phyloP scores from a whole-genome alignment of 257 asterid genomes.

The Ballota nigra region DNA sequence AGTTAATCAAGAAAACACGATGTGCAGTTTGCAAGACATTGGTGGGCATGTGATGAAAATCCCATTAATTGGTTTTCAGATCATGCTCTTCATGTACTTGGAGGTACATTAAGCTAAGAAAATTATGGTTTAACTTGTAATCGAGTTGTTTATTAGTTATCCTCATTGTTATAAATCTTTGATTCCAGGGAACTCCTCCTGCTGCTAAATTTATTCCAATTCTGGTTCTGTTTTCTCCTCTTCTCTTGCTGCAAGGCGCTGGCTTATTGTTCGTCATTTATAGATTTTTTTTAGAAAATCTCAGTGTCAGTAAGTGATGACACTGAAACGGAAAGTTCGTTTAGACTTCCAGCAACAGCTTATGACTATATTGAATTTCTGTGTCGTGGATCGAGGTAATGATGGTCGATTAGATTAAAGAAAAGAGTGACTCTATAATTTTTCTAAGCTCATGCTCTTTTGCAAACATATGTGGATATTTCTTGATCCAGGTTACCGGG shows the following conservation, averaged over 20 bases:
- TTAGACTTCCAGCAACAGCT: slow-evolving; percentile 53
- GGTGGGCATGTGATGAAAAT: slow-evolving; percentile 96
- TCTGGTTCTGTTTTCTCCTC: slow-evolving; percentile 75
- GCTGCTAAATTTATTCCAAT: slow-evolving; percentile 68
- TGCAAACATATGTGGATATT: slow-evolving; percentile 15
- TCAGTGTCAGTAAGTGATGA: slow-evolving; percentile 34
- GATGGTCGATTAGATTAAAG: not conserved
- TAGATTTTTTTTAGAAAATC: slow-evolving; percentile 58
- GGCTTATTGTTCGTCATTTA: slow-evolving; percentile 70
- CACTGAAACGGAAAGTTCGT: slow-evolving; percentile 46
- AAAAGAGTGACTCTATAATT: not conserved
- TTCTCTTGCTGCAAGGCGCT: slow-evolving; percentile 85
- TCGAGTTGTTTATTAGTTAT: not conserved
- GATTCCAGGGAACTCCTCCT: slow-evolving; percentile 82
- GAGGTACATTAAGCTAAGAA: slow-evolving; percentile 52
- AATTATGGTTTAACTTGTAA: not conserved
- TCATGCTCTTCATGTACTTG: slow-evolving; percentile 82
- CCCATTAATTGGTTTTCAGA: slow-evolving; percentile 69
- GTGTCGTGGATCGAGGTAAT: slow-evolving; percentile 83
- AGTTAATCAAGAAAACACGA: slow-evolving; percentile 51
- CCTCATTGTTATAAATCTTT: slow-evolving; percentile 16
- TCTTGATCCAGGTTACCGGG: slow-evolving; percentile 65
- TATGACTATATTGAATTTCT: slow-evolving; percentile 71
- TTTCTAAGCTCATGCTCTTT: not conserved
- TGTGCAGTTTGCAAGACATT: slow-evolving; percentile 84